phyloP scores from a whole-genome alignment of 495 filamentous ascomycete genomes.

The Hypoxylon rickii region DNA sequence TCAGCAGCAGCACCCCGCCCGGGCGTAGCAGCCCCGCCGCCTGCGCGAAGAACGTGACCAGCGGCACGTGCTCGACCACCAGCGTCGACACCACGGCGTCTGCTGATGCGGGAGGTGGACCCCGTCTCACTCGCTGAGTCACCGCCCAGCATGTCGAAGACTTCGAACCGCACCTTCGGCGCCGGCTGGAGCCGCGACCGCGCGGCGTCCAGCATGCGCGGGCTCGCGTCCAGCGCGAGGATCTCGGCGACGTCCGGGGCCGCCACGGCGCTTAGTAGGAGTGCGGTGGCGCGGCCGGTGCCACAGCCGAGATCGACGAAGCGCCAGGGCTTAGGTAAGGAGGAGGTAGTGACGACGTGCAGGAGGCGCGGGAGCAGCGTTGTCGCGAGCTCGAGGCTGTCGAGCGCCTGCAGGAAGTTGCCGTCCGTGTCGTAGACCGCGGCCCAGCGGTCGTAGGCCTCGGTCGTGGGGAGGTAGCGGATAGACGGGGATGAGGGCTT shows the following conservation, averaged over 20 bases:
- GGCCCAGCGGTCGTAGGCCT: conserved; percentile 44
- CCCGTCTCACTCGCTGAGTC: too few relatives aligned
- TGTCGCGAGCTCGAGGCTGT: conserved; percentile 62
- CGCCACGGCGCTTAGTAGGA: conserved; percentile 56
- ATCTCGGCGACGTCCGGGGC: conserved; percentile 35
- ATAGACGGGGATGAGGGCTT: conserved; percentile 17
- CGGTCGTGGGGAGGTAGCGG: conserved; percentile 36
- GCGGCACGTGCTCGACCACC: conserved; percentile 70
- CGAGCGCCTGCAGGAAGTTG: conserved; percentile 74
- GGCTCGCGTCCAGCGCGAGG: conserved; percentile 45
- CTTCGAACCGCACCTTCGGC: conserved; percentile 36
- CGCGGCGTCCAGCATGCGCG: conserved; percentile 62
- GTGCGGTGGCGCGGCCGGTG: conserved; percentile 70
- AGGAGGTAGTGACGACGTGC: conserved; percentile 37
- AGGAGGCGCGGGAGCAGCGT: conserved; percentile 61
- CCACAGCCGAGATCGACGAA: conserved; percentile 69
- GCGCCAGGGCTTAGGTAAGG: conserved; percentile 40
- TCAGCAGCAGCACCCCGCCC: conserved; percentile 63
- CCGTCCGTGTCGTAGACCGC: conserved; percentile 68
- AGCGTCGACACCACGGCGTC: conserved; percentile 66
- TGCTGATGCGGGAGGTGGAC: too few relatives aligned
- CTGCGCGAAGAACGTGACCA: conserved; percentile 59
- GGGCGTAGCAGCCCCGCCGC: conserved; percentile 51
- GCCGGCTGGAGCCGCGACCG: conserved; percentile 36
- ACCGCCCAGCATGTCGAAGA: conserved; percentile 52